These are phyloP conservation scores for Wickerhamiella occidentalis DNA, from an alignment of 805 yeast genomes.

Conservation along the genomic window DNA sequence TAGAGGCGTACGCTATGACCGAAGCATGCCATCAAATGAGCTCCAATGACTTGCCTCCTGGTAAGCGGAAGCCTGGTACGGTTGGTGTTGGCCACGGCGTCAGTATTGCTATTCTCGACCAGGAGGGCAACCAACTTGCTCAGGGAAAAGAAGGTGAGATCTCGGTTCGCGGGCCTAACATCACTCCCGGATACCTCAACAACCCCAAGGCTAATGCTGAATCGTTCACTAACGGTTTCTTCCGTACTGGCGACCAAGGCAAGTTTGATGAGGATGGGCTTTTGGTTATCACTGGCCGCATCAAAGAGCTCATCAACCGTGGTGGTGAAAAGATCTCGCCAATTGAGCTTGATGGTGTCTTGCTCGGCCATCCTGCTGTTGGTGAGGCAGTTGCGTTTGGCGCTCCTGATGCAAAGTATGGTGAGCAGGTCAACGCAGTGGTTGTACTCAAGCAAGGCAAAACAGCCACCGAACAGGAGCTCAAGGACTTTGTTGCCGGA, in stretches of 20 bases:
- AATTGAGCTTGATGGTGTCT: slow-evolving; percentile 50
- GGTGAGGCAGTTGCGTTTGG: slow-evolving; percentile 63
- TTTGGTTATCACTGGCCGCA: slow-evolving; percentile 52
- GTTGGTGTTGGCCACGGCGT: slow-evolving; percentile 67
- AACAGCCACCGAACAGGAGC: slow-evolving; percentile 31
- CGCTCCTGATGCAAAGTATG: slow-evolving; percentile 53
- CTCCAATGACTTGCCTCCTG: slow-evolving; percentile 56
- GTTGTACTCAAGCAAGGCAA: slow-evolving; percentile 41
- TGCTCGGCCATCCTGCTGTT: slow-evolving; percentile 50
- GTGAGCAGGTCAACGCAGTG: slow-evolving; percentile 61
- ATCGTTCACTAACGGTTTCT: slow-evolving; percentile 51
- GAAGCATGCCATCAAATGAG: slow-evolving; percentile 76
- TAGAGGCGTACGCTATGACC: slow-evolving; percentile 73
- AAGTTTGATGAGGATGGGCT: slow-evolving; percentile 46
- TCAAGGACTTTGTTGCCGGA: slow-evolving; percentile 35
- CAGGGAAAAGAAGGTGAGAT: slow-evolving; percentile 57
- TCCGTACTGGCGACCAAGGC: slow-evolving; percentile 75
- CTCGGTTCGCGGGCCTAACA: slow-evolving; percentile 52
- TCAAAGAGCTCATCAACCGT: slow-evolving; percentile 62
- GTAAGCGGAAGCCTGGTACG: slow-evolving; percentile 54
- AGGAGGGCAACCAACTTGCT: slow-evolving; percentile 35
- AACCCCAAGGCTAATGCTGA: slow-evolving; percentile 60
- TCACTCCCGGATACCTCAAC: slow-evolving; percentile 60
- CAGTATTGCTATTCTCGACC: slow-evolving; percentile 45
- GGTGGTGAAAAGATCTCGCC: slow-evolving; percentile 75